Percentiles rank a stretch among this genome's conserved stretches.
Evolutionary conservation across 2,329 filamentous ascomycete genomes (phyloP).

Genomic region (Pseudogymnoascus sp.): DNA sequence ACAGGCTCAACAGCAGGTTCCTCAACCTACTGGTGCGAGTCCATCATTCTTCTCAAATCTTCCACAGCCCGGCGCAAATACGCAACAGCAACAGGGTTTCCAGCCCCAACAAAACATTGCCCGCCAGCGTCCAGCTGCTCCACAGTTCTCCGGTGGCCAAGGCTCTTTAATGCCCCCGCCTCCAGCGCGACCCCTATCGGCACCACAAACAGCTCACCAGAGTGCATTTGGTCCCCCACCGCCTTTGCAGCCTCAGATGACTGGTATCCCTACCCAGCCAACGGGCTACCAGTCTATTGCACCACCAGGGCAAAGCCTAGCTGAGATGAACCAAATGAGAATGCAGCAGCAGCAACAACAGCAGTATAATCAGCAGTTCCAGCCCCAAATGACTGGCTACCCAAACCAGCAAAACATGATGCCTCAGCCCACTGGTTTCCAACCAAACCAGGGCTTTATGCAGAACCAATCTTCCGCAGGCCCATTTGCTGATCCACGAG

Average conservation of each 20-base stretch:
- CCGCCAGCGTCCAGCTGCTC: constrained; percentile 64
- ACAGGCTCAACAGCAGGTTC: constrained; percentile 22
- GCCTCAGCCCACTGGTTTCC: constrained; percentile 30
- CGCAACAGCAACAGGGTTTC: constrained; percentile 27
- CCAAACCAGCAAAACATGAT: constrained; percentile 16
- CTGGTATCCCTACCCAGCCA: constrained; percentile 50
- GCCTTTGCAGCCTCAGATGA: constrained; percentile 76
- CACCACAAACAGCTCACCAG: constrained; percentile 72
- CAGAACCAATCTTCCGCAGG: constrained; percentile 37
- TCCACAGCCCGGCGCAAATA: constrained; percentile 37
- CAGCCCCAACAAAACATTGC: constrained; percentile 38
- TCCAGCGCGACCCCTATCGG: constrained; percentile 75
- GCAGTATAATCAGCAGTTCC: constrained; percentile 40
- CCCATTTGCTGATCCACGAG: constrained; percentile 49
- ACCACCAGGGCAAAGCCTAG: constrained; percentile 67
- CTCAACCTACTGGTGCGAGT: constrained; percentile 47
- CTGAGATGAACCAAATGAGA: constrained; percentile 62
- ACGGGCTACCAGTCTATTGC: constrained; percentile 53
- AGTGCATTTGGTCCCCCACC: constrained; percentile 62
- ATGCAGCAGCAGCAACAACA: constrained; percentile 54
- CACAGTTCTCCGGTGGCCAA: constrained; percentile 53
- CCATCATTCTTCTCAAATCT: constrained; percentile 51
- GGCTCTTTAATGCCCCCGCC: constrained; percentile 66
- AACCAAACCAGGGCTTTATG: constrained; percentile 46
- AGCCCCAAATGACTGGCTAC: constrained; percentile 40